Evolutionary conservation across 768 basidiomycete species (phyloP).

Genomic region (Nidula microcarpa): DNA sequence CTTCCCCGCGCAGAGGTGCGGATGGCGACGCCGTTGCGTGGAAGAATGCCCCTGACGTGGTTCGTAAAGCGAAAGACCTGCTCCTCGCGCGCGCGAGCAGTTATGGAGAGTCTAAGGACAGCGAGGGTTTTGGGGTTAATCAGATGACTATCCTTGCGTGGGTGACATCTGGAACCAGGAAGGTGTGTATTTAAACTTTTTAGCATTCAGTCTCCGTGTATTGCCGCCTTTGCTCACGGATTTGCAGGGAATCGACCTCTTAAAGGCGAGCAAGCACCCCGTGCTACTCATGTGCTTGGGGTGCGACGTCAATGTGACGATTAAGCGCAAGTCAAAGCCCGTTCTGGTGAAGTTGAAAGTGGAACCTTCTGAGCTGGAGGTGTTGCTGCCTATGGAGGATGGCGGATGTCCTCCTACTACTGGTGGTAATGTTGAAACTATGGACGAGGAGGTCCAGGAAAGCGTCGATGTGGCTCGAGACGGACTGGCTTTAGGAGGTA

Average conservation of each 20-base stretch:
- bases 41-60: background rate
- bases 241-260: slow-evolving; percentile 15
- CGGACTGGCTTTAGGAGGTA: no score
- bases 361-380: no score
- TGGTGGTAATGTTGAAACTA: no score
- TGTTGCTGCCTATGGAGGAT: no score
- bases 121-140: background rate
- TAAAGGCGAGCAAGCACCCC: slow-evolving; percentile 20
- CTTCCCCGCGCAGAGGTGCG: background rate
- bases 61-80: background rate
- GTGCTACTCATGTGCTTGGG: slow-evolving; percentile 34
- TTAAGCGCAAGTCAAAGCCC: slow-evolving; percentile 15
- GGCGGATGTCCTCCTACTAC: no score
- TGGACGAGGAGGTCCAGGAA: no score
- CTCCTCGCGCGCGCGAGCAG: background rate
- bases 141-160: background rate
- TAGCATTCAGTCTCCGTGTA: background rate
- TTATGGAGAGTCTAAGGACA: background rate
- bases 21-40: background rate
- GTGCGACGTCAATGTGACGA: slow-evolving; percentile 27
- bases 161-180: background rate
- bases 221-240: background rate
- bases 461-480: no score
- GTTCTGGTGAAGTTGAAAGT: slow-evolving; percentile 6
- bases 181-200: background rate